Percentiles rank a stretch among this genome's conserved stretches.
phyloP scores from a whole-genome alignment of 2,329 filamentous ascomycete genomes.

The Stachybotrys chartarum region DNA sequence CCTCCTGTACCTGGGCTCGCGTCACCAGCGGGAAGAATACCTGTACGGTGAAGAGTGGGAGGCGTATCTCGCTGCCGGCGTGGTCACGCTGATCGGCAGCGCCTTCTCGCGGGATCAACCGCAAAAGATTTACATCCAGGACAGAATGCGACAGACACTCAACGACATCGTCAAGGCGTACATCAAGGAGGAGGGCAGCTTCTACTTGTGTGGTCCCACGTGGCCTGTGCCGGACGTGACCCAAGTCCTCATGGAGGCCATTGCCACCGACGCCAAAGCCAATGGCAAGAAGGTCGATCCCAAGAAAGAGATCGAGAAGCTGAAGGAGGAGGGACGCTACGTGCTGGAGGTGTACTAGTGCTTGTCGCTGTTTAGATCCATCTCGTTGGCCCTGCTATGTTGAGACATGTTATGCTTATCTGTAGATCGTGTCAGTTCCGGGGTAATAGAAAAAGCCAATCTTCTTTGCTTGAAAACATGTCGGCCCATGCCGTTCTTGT shows the following conservation, averaged over 20 bases:
- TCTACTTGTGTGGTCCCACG: constrained; percentile 96
- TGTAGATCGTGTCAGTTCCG: background rate
- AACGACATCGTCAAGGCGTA: constrained; percentile 79
- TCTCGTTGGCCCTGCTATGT: too few relatives aligned
- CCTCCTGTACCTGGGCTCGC: constrained; percentile 91
- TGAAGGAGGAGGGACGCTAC: constrained; percentile 93
- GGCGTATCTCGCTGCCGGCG: constrained; percentile 89
- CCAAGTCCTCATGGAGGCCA: constrained; percentile 86
- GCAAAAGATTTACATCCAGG: constrained; percentile 99
- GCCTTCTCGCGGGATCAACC: constrained; percentile 97
- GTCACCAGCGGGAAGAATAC: constrained; percentile 97
- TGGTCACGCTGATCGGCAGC: constrained; percentile 87
- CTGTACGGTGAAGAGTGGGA: constrained; percentile 99
- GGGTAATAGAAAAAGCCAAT: background rate
- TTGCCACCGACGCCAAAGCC: constrained; percentile 64
- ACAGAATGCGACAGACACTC: constrained; percentile 88
- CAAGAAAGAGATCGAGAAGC: constrained; percentile 86
- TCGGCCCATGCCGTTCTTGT: background rate
- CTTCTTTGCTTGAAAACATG: background rate
- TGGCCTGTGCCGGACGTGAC: constrained; percentile 99
- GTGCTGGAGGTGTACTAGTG: constrained; percentile 90
- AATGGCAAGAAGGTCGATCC: constrained; percentile 75
- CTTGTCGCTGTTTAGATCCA: too few relatives aligned
- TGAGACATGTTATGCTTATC: too few relatives aligned
- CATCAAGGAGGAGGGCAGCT: constrained; percentile 78